These are phyloP conservation scores for Helminthosporium solani DNA, from an alignment of 2,329 filamentous ascomycete genomes.

Conservation along the genomic window DNA sequence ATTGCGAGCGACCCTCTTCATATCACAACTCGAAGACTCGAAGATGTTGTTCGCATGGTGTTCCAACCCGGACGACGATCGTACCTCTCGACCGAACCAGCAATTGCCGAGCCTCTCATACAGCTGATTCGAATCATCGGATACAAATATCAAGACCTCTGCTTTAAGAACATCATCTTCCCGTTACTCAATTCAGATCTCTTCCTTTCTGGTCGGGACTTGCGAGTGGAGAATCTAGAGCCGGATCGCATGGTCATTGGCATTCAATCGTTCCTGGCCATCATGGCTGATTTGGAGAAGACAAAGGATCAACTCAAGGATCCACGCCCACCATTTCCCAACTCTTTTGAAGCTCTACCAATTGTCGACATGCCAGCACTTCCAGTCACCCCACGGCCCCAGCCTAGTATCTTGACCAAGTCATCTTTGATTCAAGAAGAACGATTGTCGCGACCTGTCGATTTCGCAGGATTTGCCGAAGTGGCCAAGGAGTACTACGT, in stretches of 20 bases:
- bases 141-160: conserved; percentile 89
- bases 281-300: conserved; percentile 84
- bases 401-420: conserved; percentile 36
- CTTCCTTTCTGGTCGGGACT: conserved; percentile 73
- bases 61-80: conserved; percentile 78
- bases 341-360: conserved; percentile 56
- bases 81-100: conserved; percentile 76
- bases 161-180: conserved; percentile 90
- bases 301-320: background rate
- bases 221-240: conserved; percentile 88
- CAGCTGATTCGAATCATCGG: conserved; percentile 94
- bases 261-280: conserved; percentile 87
- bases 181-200: conserved; percentile 89
- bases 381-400: conserved; percentile 36
- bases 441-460: conserved; percentile 64
- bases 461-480: conserved; percentile 66
- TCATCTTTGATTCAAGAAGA: conserved; percentile 57
- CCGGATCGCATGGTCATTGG: conserved; percentile 97
- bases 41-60: conserved; percentile 84
- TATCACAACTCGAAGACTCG: conserved; percentile 73
- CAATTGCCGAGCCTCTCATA: conserved; percentile 85
- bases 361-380: conserved; percentile 35
- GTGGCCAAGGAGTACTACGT: conserved; percentile 81
- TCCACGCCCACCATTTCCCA: conserved; percentile 76
- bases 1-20: conserved; percentile 67